Evolutionary conservation across 2,329 filamentous ascomycete species (phyloP).

Genomic region (Pyrenophora seminiperda): DNA sequence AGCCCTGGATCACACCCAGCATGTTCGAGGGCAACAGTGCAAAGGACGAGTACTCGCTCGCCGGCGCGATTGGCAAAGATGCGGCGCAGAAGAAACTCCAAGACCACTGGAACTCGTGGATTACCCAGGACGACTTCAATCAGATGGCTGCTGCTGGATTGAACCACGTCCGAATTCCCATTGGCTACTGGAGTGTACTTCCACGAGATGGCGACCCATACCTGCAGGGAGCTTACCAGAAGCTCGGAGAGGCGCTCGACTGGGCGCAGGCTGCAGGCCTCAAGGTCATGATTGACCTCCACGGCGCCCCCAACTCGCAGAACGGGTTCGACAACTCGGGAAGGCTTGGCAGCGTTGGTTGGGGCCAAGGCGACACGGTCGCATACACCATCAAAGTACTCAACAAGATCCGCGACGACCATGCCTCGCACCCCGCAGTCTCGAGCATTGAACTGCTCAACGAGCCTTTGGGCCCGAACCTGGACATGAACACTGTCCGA

Average conservation of each 20-base stretch:
- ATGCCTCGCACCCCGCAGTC: constrained; percentile 53
- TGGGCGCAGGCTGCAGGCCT: constrained; percentile 64
- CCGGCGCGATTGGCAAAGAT: constrained; percentile 55
- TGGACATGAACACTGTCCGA: constrained; percentile 51
- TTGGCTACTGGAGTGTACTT: constrained; percentile 68
- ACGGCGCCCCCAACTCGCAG: constrained; percentile 68
- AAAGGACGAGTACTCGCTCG: constrained; percentile 64
- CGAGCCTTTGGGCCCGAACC: constrained; percentile 52
- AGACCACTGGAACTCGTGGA: constrained; percentile 65
- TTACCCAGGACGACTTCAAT: constrained; percentile 61
- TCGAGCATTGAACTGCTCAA: constrained; percentile 56
- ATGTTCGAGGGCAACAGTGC: constrained; percentile 61
- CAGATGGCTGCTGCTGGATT: constrained; percentile 62
- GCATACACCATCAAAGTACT: constrained; percentile 50
- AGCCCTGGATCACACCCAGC: constrained; percentile 68
- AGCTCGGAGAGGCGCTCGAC: constrained; percentile 61
- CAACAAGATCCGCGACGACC: constrained; percentile 55
- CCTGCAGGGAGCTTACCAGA: constrained; percentile 64
- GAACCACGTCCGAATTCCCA: constrained; percentile 68
- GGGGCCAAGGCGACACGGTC: constrained; percentile 53
- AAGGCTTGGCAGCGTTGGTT: constrained; percentile 52
- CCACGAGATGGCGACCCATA: constrained; percentile 62
- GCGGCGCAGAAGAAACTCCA: constrained; percentile 55
- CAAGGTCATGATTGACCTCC: constrained; percentile 70
- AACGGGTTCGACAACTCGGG: constrained; percentile 73